Conservation (phyloP, 352 stramenopile genomes). For the Pythium folliculosum region DNA sequence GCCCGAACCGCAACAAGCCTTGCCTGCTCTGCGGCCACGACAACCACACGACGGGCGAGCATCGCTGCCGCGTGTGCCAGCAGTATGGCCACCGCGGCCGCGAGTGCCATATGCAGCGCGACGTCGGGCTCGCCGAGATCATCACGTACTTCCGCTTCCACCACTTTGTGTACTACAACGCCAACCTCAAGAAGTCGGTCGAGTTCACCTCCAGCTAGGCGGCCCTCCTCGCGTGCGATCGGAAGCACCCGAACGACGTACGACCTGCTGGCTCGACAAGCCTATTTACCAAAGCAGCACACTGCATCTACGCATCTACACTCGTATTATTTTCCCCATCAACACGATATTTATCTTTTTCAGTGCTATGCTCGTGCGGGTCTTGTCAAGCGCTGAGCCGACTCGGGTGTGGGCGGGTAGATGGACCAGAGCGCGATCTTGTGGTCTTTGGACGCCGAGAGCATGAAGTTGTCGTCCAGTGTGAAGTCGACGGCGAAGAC, state of each 20-base stretch:
- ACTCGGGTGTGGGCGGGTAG: slow-evolving; percentile 43
- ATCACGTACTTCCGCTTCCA: slow-evolving; percentile 87
- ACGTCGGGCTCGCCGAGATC: slow-evolving; percentile 79
- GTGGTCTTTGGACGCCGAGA: slow-evolving; percentile 79
- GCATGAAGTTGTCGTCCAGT: slow-evolving; percentile 52
- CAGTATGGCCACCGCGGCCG: slow-evolving; percentile 82
- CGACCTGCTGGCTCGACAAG: not conserved
- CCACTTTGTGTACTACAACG: slow-evolving; percentile 89
- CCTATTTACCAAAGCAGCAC: slow-evolving; percentile 8
- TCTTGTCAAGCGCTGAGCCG: slow-evolving; percentile 31
- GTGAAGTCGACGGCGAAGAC: slow-evolving; percentile 77
- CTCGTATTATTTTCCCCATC: not conserved
- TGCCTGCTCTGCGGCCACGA: slow-evolving; percentile 73
- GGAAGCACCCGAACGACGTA: not conserved
- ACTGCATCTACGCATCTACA: slow-evolving; percentile 6
- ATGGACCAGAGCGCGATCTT: slow-evolving; percentile 82
- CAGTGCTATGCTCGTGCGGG: slow-evolving; percentile 25
- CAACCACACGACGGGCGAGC: slow-evolving; percentile 80
- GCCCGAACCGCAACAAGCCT: slow-evolving; percentile 67
- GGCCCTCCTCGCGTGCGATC: not conserved
- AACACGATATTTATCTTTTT: slow-evolving; percentile 6
- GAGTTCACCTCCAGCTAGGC: slow-evolving; percentile 61
- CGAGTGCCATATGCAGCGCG: slow-evolving; percentile 80
- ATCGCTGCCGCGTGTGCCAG: slow-evolving; percentile 81
- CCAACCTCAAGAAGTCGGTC: slow-evolving; percentile 86